Evolutionary conservation across 1,284 basidiomycete genomes (phyloP), one percentile per base, ranked within the genome.

Genomic region (Naganishia albida): DNA sequence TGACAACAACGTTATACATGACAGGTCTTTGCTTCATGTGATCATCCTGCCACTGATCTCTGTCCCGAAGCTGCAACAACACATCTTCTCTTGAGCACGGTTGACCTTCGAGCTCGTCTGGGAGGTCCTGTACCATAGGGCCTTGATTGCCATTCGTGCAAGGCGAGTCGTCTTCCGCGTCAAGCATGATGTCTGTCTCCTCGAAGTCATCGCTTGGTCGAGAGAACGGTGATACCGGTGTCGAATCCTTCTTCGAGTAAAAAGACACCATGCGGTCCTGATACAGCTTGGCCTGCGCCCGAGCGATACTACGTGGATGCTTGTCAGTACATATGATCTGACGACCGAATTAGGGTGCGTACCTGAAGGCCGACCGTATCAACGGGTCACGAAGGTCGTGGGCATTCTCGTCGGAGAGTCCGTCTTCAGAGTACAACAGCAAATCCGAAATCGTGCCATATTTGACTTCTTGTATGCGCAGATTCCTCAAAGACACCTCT

Each of bases 361-460:
- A 60, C 57, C 57, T 60, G 57, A 60, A 50, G 38, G 43, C 57
- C 13, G 46, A 30, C 0, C 57, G 57, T 26, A 60, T 38, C 7
- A 60, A 49, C 15, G 57, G 48, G 28, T 60, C 46, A 7, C 46
- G 46, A 1, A 60, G 46, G 26, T 64, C 34, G n/a, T 26, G 25
- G 10, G 18, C 34, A 30, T 46, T 8, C 7, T 59, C 63, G 23
- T 57, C 46, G 18, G 63, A 42, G 7, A 67, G 30, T n/a, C 62
- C 72, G 82, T 83, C n/a, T 38, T 87, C 85, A 3, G 88, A 89
- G 78, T 94, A 95, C 53, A 95, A 81, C 67, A 94, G 86, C 68
- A 96, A 85, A 75, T 96, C 93, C 54, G 90, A 92, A 44, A 96
- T 83, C 1, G 90, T 89, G 0, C 91, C 87, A 74, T 93, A 93